Percentiles rank a stretch among this genome's conserved stretches.
Evolutionary conservation across 2,329 filamentous ascomycete genomes (phyloP).

Genomic region (Colletotrichum theobromicola): DNA sequence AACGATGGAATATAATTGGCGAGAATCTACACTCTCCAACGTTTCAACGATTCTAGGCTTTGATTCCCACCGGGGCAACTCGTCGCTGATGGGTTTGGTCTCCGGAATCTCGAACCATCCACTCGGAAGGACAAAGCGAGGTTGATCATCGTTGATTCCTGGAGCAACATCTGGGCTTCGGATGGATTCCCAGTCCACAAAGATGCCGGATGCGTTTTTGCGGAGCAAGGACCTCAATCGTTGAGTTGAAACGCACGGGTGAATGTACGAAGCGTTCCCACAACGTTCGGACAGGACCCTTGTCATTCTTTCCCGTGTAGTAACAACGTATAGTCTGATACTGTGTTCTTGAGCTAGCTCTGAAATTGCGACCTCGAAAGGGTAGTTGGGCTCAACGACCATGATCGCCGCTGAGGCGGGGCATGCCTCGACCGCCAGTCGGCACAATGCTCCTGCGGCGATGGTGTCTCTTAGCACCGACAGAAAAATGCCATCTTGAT

Average conservation of each 20-base stretch:
- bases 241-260: neutral
- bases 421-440: neutral
- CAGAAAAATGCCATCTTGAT: neutral
- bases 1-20: neutral
- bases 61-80: neutral
- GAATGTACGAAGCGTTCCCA: neutral
- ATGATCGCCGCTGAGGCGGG: neutral
- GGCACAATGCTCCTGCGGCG: neutral
- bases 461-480: neutral
- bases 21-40: neutral
- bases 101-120: neutral
- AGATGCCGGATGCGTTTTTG: neutral
- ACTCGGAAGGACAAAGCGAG: neutral
- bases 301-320: neutral
- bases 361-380: neutral
- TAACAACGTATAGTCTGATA: neutral
- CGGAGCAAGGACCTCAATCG: neutral
- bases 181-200: neutral
- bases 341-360: neutral
- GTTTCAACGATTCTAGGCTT: neutral
- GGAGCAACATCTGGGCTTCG: neutral
- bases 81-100: neutral
- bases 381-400: neutral
- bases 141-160: neutral
- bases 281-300: neutral